Percentiles rank a stretch among this genome's conserved stretches.
These are phyloP conservation scores for Pseudozyma pruni DNA, from an alignment of 1,284 basidiomycete genomes.

Conservation along the genomic window DNA sequence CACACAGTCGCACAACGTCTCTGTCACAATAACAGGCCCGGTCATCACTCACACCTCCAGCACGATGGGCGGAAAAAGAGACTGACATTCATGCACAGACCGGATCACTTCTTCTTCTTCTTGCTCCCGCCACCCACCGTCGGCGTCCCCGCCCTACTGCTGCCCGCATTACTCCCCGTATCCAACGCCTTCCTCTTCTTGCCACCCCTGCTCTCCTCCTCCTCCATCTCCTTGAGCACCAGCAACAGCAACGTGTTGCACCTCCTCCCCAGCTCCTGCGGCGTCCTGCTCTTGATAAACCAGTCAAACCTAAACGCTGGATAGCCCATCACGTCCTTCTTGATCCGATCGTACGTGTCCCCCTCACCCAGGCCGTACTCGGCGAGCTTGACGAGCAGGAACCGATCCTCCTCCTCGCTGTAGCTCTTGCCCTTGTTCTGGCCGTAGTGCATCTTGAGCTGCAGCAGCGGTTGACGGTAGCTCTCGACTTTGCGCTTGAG, in stretches of 20 bases:
- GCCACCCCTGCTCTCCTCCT: conserved; percentile 37
- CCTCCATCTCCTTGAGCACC: conserved; percentile 83
- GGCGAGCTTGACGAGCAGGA: conserved; percentile 88
- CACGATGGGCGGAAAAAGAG: background rate
- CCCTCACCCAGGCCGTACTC: conserved; percentile 92
- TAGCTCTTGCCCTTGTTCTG: conserved; percentile 84
- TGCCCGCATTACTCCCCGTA: conserved; percentile 29
- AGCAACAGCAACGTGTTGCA: conserved; percentile 89
- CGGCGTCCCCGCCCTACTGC: conserved; percentile 26
- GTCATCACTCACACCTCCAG: background rate
- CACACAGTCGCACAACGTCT: too few relatives aligned
- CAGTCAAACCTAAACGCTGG: conserved; percentile 92
- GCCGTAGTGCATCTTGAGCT: conserved; percentile 63
- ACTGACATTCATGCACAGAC: background rate
- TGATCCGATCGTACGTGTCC: conserved; percentile 94
- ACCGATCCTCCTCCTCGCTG: conserved; percentile 95
- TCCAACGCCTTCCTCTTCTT: conserved; percentile 30
- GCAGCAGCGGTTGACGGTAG: conserved; percentile 54
- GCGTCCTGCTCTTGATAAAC: conserved; percentile 96
- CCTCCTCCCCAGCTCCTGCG: conserved; percentile 87
- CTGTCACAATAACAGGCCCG: too few relatives aligned
- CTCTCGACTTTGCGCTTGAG: conserved; percentile 50
- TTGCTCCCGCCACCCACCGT: conserved; percentile 8
- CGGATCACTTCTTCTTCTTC: conserved; percentile 39
- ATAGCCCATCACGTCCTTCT: conserved; percentile 93